phyloP scores from a whole-genome alignment of 306 rosid genomes.

The Cucumis sativus region DNA sequence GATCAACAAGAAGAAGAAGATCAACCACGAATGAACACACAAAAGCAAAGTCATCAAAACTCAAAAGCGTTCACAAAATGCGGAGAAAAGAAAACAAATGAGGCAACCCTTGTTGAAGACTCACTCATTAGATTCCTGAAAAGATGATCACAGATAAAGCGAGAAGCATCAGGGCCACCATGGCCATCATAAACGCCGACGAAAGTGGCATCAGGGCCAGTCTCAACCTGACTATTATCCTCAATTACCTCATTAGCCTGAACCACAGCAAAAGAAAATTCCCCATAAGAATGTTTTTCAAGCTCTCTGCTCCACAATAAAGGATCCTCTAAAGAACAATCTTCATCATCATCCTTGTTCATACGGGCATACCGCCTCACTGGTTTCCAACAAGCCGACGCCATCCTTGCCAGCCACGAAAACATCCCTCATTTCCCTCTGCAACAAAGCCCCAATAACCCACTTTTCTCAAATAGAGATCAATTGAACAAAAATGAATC shows the following conservation, averaged over 20 bases:
- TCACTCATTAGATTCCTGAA: slow-evolving; percentile 48
- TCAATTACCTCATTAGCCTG: slow-evolving; percentile 68
- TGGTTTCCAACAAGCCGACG: slow-evolving; percentile 78
- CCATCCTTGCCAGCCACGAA: slow-evolving; percentile 89
- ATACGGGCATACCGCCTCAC: slow-evolving; percentile 71
- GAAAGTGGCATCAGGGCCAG: slow-evolving; percentile 46
- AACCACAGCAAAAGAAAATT: slow-evolving; percentile 68
- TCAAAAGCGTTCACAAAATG: not conserved
- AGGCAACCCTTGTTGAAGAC: slow-evolving; percentile 9
- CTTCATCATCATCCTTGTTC: slow-evolving; percentile 59
- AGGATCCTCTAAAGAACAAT: slow-evolving; percentile 35
- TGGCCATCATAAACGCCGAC: slow-evolving; percentile 92
- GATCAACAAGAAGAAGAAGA: not conserved
- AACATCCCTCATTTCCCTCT: slow-evolving; percentile 96
- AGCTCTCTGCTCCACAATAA: slow-evolving; percentile 59
- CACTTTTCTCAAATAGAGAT: not conserved
- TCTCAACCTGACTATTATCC: slow-evolving; percentile 84
- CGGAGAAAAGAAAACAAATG: not conserved
- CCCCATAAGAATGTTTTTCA: slow-evolving; percentile 58
- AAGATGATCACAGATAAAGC: slow-evolving; percentile 50
- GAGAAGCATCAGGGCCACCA: slow-evolving; percentile 68
- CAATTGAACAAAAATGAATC: not conserved
- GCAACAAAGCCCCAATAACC: slow-evolving; percentile 15
- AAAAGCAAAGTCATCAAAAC: not conserved
- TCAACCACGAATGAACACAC: not conserved